Evolutionary conservation across 148 eudicot genomes (phyloP), one percentile per base, ranked within the genome.

Genomic region (Selenicereus undatus): DNA sequence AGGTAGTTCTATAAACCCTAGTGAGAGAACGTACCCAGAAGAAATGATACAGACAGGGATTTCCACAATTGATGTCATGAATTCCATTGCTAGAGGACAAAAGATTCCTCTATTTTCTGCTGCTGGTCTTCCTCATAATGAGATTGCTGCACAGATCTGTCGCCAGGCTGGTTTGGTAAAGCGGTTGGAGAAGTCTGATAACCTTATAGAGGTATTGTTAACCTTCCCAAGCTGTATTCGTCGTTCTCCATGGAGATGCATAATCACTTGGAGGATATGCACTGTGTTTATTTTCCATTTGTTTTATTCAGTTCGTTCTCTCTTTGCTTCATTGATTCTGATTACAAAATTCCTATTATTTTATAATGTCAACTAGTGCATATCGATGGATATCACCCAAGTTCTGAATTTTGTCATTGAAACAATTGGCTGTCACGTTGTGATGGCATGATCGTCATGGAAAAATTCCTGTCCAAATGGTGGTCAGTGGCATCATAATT

Each of bases 61-160:
- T 86, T 93, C 99, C 66, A 96, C 99, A n/a, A 91, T 96, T 81
- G 99, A 96, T 90, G 98, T 96, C 86, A 96, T 96, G 99, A 96
- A 96, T 79, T 96, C 99, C 64, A 93, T 96, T 84, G 99, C 99
- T 75, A 91, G 99, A 87, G 99, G 99, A 84, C 99, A 93, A 81
- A 96, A 96, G 86, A 96, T 96, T 78, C 99, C 99, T 79, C 93
- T 96, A 24, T 96, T 96, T 79, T 96, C 99, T 82, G 99, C 98
- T 76, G 98, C 99, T 82, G 99, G 99, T 91, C 97, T 96, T 84
- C 99, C 99, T 73, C 99, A 96, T 80, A 96, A 96, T 84, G 99
- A 96, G 87, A 96, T 96, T 80, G 99, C 99, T 78, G 99, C 99
- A 69, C 99, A 96, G 82, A 96, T 96, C 69, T 96, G 98, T 80